Evolutionary conservation across 805 yeast genomes (phyloP), one percentile per base, ranked within the genome.

Genomic region (Clavispora carvajalis): DNA sequence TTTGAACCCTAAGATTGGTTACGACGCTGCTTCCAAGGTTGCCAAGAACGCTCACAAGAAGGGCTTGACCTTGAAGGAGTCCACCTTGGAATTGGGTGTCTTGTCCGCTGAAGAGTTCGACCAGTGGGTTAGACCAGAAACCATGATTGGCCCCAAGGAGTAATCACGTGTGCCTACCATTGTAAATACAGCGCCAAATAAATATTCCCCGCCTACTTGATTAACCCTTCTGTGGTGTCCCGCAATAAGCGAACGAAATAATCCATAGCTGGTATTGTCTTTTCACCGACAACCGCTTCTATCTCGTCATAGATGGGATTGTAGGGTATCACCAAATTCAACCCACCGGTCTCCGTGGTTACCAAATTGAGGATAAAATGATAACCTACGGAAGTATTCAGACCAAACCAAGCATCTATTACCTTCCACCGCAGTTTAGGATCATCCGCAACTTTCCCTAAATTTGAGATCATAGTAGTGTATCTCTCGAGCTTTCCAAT

Each of bases 1-100:
- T 19, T 79, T 93, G 62, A 93, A 93, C 80, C 97, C 99, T 58
- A 89, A 91, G 82, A 93, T 93, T 57, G 99, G 99, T 59, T 93
- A 93, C 73, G 99, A 93, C 62, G 78, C 82, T 55, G 98, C 99
- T 44, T 88, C 97, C 44, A 90, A 91, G 80, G 91, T 89, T 40
- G 99, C 99, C 54, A 93, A 93, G 78, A 87, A 93, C 63, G 99
- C 99, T 37, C 98, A 93, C 80, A 85, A 90, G 74, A 89, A 93
- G 76, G 96, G 97, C 21, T 76, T 91, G 57, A 93, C 99, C 34
- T 79, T 93, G 70, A 93, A 93, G 73, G 85, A 89, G 68, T 81
- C 95, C 48, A 96, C 97, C 46, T 73, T 93, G 55, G 95, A 93
- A 71, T 80, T 93, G 57, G 88, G 87, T 46, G 91, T 82, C 39